These are phyloP conservation scores for Lathyrus oleraceus DNA, from an alignment of 306 rosid genomes.

Conservation along the genomic window DNA sequence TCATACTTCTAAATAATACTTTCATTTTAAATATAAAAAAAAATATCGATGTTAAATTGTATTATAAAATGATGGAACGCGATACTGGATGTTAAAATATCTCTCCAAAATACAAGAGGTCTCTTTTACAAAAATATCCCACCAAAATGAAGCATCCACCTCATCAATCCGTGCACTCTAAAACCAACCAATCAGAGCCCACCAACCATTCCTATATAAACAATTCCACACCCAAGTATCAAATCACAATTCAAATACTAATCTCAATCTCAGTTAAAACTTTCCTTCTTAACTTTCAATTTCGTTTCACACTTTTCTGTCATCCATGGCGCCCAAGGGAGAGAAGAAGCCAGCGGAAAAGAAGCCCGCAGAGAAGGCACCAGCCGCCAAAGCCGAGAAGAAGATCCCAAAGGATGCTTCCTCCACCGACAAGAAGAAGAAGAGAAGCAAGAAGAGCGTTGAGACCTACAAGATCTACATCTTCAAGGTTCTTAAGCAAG, in stretches of 20 bases:
- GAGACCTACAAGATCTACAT: constrained; percentile 51
- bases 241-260: not conserved
- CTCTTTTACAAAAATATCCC: constrained; percentile 14
- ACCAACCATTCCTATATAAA: constrained; percentile 27
- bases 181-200: constrained; percentile 32
- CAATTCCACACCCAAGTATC: not conserved
- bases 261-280: no score
- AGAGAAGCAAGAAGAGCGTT: constrained; percentile 38
- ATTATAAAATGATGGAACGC: not conserved
- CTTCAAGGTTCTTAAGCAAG: constrained; percentile 55
- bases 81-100: not conserved
- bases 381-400: constrained; percentile 43
- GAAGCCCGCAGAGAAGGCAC: constrained; percentile 43
- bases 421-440: constrained; percentile 37
- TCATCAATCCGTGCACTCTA: constrained; percentile 38
- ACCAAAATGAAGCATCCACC: constrained; percentile 29
- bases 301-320: not conserved
- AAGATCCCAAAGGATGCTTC: constrained; percentile 38
- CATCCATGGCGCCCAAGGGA: constrained; percentile 41
- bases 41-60: no score
- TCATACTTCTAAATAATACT: no score
- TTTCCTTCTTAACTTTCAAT: not conserved
- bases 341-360: constrained; percentile 57
- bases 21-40: no score
- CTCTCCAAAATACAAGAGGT: no score